Conservation (phyloP, 495 filamentous ascomycete genomes). For the Penicillium macrosclerotiorum region DNA sequence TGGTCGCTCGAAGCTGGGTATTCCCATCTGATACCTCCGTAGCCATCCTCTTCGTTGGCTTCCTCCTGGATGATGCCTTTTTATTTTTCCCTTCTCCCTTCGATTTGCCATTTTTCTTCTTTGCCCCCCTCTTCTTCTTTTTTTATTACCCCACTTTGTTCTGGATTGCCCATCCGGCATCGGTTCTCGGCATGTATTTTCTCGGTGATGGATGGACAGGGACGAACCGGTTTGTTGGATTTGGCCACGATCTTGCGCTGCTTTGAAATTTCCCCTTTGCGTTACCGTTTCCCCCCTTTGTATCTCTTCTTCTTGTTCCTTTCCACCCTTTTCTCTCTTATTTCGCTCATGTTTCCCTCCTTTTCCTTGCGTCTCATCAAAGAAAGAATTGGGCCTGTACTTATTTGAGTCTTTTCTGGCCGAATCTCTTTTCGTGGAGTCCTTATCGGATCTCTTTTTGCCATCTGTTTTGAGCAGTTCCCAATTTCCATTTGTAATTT, state of each 20-base stretch:
- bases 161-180: conserved; percentile 33
- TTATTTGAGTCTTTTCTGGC: conserved; percentile 28
- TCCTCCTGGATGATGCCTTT: conserved; percentile 14
- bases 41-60: conserved; percentile 7
- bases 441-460: conserved; percentile 24
- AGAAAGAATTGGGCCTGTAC: conserved; percentile 27
- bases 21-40: conserved; percentile 6
- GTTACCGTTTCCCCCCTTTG: conserved; percentile 19
- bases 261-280: conserved; percentile 17
- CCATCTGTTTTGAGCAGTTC: conserved; percentile 21
- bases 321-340: conserved; percentile 25
- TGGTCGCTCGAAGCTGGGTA: no score
- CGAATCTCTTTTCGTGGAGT: conserved; percentile 13
- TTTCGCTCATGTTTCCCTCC: conserved; percentile 22
- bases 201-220: conserved; percentile 31
- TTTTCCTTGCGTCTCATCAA: conserved; percentile 23
- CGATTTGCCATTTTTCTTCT: conserved; percentile 18
- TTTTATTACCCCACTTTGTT: conserved; percentile 25
- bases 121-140: conserved; percentile 16
- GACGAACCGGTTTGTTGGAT: conserved; percentile 28
- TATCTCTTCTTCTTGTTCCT: conserved; percentile 22
- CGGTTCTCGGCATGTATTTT: conserved; percentile 40
- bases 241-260: conserved; percentile 34
- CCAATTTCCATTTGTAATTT: conserved; percentile 28
- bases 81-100: conserved; percentile 14